These are phyloP conservation scores for Puya raimondii DNA, from an alignment of 176 grass and related monocot species.

Conservation along the genomic window DNA sequence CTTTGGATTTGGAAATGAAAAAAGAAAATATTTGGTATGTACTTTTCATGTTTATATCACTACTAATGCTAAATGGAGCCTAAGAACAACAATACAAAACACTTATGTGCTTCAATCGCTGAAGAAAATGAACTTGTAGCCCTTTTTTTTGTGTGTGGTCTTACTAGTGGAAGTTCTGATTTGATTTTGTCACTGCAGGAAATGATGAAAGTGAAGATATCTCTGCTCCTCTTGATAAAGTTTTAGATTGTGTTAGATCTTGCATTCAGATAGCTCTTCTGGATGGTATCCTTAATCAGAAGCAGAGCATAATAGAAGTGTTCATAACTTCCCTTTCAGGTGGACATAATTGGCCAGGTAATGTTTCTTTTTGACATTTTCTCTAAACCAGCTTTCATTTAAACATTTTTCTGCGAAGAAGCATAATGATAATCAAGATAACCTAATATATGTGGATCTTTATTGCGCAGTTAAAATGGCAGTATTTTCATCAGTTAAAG, in stretches of 20 bases:
- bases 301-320: constrained; percentile 57
- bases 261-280: constrained; percentile 56
- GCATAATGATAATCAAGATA: background rate
- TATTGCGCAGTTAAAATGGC: constrained; percentile 72
- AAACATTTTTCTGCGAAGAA: background rate
- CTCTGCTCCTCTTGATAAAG: constrained; percentile 70
- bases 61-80: too few species aligned
- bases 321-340: constrained; percentile 64
- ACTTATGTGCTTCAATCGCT: too few species aligned
- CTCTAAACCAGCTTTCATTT: background rate
- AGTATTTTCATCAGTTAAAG: constrained; percentile 73
- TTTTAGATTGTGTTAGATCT: constrained; percentile 77
- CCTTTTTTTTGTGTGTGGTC: background rate
- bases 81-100: too few species aligned
- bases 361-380: constrained; percentile 9
- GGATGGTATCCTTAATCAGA: constrained; percentile 55
- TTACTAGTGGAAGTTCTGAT: background rate
- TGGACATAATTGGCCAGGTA: constrained; percentile 76
- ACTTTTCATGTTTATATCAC: too few species aligned
- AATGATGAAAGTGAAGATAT: constrained; percentile 52
- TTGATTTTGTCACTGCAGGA: constrained; percentile 40
- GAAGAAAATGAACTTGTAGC: too few species aligned
- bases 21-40: too few species aligned
- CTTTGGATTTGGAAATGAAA: too few species aligned
- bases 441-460: constrained; percentile 16